A percentile compares a stretch with the other conserved stretches of the same genome.
Conservation (phyloP, 441 rosid genomes). For the Dalechampia spathulata region DNA sequence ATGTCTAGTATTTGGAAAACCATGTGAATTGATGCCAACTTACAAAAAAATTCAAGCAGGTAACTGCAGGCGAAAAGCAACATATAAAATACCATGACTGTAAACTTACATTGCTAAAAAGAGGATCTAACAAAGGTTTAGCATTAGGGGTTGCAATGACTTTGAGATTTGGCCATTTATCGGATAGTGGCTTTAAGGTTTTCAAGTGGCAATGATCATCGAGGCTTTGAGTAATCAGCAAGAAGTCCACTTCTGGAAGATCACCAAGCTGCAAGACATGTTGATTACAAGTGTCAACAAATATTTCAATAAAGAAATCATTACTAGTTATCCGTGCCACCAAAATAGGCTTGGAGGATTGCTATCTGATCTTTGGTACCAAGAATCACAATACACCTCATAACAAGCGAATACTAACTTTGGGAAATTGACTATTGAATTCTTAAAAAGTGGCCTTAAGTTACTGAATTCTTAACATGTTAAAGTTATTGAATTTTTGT, state of each 20-base stretch:
- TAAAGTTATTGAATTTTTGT: too few relatives aligned
- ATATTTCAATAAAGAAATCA: background rate
- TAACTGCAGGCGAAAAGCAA: too few relatives aligned
- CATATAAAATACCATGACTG: too few relatives aligned
- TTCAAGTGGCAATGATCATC: slow-evolving; percentile 92
- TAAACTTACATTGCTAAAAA: slow-evolving; percentile 66
- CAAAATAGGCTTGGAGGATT: background rate
- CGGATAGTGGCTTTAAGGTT: slow-evolving; percentile 65
- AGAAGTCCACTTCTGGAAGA: slow-evolving; percentile 64
- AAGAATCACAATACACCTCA: background rate
- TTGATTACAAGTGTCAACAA: slow-evolving; percentile 8
- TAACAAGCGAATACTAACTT: background rate
- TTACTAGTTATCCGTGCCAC: background rate
- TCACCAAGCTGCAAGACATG: slow-evolving; percentile 62
- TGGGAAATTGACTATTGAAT: background rate
- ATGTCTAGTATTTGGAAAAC: too few relatives aligned
- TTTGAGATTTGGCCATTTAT: slow-evolving; percentile 42
- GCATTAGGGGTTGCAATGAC: slow-evolving; percentile 88
- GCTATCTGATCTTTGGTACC: too few relatives aligned
- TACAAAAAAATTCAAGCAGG: too few relatives aligned
- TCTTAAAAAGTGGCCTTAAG: background rate
- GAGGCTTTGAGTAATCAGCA: slow-evolving; percentile 90
- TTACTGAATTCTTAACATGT: too few relatives aligned
- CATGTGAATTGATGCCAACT: too few relatives aligned
- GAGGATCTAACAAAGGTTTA: slow-evolving; percentile 68